Percentiles rank a stretch among this genome's conserved stretches.
These are phyloP conservation scores for Baudoinia panamericana DNA, from an alignment of 495 filamentous ascomycete species.

Conservation along the genomic window DNA sequence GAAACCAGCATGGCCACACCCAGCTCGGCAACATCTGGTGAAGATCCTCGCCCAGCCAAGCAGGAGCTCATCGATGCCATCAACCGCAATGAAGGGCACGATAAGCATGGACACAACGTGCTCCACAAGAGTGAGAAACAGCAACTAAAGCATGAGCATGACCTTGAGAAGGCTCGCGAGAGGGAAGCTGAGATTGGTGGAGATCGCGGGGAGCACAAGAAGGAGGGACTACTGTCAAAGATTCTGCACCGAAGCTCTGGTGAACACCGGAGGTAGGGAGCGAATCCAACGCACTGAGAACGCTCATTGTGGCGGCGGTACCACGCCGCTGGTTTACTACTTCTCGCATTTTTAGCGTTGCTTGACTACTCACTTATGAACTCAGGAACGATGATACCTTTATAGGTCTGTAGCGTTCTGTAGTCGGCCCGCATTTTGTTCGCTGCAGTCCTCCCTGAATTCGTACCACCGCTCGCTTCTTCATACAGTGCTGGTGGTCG, in stretches of 20 bases:
- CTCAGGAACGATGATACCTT: no score
- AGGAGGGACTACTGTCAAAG: constrained; percentile 12
- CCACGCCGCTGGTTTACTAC: no score
- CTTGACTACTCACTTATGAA: no score
- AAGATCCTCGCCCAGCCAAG: constrained; percentile 12
- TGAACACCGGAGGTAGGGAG: no score
- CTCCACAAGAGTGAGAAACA: constrained; percentile 18
- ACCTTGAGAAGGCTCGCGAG: constrained; percentile 18
- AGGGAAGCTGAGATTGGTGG: constrained; percentile 16
- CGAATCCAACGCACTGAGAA: no score
- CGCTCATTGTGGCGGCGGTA: no score
- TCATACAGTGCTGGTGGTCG: no score
- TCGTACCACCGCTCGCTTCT: no score
- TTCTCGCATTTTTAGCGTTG: no score
- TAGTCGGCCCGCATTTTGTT: no score
- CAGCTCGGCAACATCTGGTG: constrained; percentile 16
- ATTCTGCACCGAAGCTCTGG: constrained; percentile 25
- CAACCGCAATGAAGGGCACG: constrained; percentile 23
- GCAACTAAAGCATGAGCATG: constrained; percentile 15
- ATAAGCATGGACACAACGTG: constrained; percentile 21
- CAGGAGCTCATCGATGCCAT: neutral
- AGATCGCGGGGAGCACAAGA: constrained; percentile 17
- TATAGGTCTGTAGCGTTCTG: no score
- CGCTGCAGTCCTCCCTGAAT: no score
- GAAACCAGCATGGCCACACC: constrained; percentile 15